A percentile compares a stretch with the other conserved stretches of the same genome.
Evolutionary conservation across 352 stramenopile genomes (phyloP).

Genomic region (Phytophthora syringae): DNA sequence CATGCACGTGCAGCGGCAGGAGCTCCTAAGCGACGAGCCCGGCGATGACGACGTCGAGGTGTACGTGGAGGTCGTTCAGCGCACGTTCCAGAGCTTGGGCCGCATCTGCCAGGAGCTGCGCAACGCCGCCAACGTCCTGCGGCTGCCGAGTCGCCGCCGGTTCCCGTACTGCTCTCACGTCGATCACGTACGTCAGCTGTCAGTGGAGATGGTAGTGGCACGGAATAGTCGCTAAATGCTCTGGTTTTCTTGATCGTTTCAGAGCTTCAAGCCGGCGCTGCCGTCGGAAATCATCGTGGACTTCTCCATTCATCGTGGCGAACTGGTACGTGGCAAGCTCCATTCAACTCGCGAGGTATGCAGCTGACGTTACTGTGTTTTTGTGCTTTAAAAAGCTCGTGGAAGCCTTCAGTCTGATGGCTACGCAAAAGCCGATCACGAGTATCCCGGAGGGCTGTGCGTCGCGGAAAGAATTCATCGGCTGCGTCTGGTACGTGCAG

Average conservation of each 20-base stretch:
- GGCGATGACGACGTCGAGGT: constrained; percentile 60
- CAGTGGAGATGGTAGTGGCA: background rate
- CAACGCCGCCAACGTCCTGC: constrained; percentile 73
- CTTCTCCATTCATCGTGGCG: constrained; percentile 83
- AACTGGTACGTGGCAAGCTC: constrained; percentile 51
- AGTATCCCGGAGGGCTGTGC: constrained; percentile 66
- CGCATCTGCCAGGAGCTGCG: constrained; percentile 71
- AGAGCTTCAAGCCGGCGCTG: constrained; percentile 72
- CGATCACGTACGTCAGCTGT: constrained; percentile 67
- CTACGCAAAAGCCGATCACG: constrained; percentile 60
- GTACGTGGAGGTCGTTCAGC: constrained; percentile 59
- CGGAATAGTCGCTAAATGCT: too few species aligned
- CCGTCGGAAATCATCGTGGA: constrained; percentile 81
- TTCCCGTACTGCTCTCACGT: constrained; percentile 86
- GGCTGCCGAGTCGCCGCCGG: constrained; percentile 71
- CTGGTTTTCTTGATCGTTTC: background rate
- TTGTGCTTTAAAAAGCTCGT: constrained; percentile 55
- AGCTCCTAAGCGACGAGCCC: constrained; percentile 44
- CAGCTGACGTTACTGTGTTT: background rate
- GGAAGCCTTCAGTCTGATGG: constrained; percentile 70
- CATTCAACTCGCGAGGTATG: background rate
- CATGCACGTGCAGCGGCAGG: constrained; percentile 47
- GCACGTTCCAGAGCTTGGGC: constrained; percentile 56
- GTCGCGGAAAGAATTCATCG: constrained; percentile 84
- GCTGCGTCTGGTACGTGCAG: constrained; percentile 71